phyloP scores from a whole-genome alignment of 306 rosid genomes.

The Trichosanthes truncata region DNA sequence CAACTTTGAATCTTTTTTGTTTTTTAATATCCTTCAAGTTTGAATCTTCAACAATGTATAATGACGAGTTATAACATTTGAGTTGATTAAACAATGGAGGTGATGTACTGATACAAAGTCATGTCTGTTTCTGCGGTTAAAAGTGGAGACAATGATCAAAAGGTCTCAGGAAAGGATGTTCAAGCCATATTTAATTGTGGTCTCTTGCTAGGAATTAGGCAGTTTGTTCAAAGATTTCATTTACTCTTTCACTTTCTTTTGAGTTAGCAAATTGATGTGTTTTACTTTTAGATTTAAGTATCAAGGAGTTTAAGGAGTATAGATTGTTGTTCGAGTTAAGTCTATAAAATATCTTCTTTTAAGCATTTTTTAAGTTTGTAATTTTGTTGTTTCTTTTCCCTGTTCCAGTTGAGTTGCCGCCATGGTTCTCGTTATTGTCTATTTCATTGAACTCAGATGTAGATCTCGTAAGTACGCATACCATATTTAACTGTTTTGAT shows the following conservation, averaged over 20 bases:
- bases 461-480: constrained; percentile 59
- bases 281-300: not conserved
- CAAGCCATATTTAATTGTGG: not conserved
- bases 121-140: not conserved
- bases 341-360: not conserved
- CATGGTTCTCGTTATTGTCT: constrained; percentile 80
- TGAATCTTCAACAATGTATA: not conserved
- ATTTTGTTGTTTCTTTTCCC: constrained; percentile 28
- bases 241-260: not conserved
- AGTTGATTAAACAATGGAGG: not conserved
- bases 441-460: constrained; percentile 61
- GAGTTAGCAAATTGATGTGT: not conserved
- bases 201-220: not conserved
- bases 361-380: constrained; percentile 20
- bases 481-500: constrained; percentile 4
- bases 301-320: not conserved
- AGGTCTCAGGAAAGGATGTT: not conserved
- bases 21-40: not conserved
- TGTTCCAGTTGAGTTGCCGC: constrained; percentile 80
- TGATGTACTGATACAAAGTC: not conserved
- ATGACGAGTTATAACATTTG: not conserved
- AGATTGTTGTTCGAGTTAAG: not conserved
- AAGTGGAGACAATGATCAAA: not conserved
- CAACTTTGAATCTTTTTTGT: not conserved
- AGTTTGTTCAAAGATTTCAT: not conserved